Conservation (phyloP, 2,329 filamentous ascomycete genomes). For the Arthrobotrys pseudoclavata region DNA sequence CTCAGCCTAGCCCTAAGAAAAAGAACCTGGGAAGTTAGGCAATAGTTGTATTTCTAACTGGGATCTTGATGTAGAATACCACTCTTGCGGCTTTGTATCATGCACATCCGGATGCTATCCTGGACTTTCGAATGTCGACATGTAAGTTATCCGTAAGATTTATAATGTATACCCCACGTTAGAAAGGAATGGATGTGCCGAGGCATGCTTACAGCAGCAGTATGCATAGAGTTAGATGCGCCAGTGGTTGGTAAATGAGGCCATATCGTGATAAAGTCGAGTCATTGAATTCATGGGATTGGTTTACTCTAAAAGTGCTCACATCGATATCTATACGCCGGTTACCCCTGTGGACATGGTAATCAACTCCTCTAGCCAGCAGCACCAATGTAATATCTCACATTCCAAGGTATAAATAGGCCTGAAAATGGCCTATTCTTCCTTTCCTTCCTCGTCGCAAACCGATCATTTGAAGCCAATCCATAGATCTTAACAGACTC, state of each 20-base stretch:
- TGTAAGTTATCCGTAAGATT: constrained; percentile 6
- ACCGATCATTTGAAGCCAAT: neutral
- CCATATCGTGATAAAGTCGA: constrained; percentile 8
- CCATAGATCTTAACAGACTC: too few species aligned
- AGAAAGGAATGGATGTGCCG: neutral
- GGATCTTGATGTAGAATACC: constrained; percentile 20
- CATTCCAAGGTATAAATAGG: constrained; percentile 32
- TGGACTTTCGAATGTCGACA: neutral
- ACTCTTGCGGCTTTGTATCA: neutral
- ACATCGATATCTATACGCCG: neutral
- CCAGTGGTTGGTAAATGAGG: neutral
- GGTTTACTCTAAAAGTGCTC: neutral
- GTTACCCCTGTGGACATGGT: too few species aligned
- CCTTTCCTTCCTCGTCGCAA: neutral
- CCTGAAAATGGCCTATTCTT: neutral
- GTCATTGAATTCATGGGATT: neutral
- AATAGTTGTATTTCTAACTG: constrained; percentile 2
- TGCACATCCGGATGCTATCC: neutral
- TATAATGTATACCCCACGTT: constrained; percentile 24
- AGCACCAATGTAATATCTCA: neutral
- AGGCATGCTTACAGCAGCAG: neutral
- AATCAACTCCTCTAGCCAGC: too few species aligned
- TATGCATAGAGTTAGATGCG: neutral
- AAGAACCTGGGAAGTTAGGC: constrained; percentile 24
- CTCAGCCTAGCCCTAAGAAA: neutral